Evolutionary conservation across 441 rosid genomes (phyloP), one percentile per base, ranked within the genome.

Genomic region (Croton setiger): DNA sequence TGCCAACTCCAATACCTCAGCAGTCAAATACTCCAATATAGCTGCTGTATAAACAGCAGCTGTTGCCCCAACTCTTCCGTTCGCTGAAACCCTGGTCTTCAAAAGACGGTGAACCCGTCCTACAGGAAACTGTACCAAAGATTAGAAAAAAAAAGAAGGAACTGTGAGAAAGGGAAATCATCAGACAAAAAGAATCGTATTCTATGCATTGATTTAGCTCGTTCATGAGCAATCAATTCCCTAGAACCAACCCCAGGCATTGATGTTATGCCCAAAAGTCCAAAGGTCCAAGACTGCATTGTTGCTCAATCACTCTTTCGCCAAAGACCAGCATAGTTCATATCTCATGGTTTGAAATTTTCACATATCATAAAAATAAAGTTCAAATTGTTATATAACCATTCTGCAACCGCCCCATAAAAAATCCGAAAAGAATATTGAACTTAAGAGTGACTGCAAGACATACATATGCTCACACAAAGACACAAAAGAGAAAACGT

Each of bases 1-100:
- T 8, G 98, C 97, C 83, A 90, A 81, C 78, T 88, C 98, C 72
- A 92, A 76, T n/a, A 92, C 98, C 73, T 88, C 94, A 1, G 97
- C 98, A 41, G 97, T 90, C 76, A 92, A 81, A 70, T 90, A 90
- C 74, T 92, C 97, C 64, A 89, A 74, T 61, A 91, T 88, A 1
- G 96, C 98, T 2, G 97, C 96, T 1, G 96, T 82, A 45, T 89
- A 93, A 27, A 93, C 98, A 31, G 98, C 97, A 64, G 97, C 97
- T 8, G 95, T 93, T 12, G 98, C 97, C 54, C 97, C 97, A 43
- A 93, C 96, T 58, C 98, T 84, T 72, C 97, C 97, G 51, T 91
- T 85, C 47, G 97, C 93, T 53, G 88, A 82, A 23, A 83, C 89
- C 80, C 95, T 88, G 0, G 86, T 72, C 79, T 93, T 93, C 72